A percentile compares a stretch with the other conserved stretches of the same genome.
phyloP scores from a whole-genome alignment of 345 rosid genomes.

The Eucalyptus microcorys region DNA sequence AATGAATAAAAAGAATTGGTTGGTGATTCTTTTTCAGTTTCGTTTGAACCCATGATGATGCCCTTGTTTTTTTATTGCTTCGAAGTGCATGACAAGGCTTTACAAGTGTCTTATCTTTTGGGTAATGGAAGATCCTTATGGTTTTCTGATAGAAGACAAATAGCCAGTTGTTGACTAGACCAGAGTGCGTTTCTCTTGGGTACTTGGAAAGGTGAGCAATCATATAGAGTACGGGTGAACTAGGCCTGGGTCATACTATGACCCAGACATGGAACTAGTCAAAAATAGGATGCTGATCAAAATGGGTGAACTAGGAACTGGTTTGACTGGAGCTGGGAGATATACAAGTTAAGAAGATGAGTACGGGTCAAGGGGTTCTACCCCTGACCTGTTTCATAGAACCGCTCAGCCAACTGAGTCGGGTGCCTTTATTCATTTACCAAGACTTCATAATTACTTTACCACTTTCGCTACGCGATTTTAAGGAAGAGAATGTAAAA shows the following conservation, averaged over 20 bases:
- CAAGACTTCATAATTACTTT: not conserved
- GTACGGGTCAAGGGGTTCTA: not conserved
- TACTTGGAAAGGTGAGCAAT: not conserved
- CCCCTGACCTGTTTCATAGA: not conserved
- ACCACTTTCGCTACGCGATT: not conserved
- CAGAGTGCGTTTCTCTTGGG: not conserved
- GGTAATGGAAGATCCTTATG: not conserved
- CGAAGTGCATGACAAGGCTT: not conserved
- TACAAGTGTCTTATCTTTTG: not conserved
- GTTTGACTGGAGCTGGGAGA: not conserved
- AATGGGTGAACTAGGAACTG: not conserved
- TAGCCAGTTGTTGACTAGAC: not conserved
- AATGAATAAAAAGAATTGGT: not conserved
- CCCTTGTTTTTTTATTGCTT: not conserved
- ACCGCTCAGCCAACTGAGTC: not conserved
- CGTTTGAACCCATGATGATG: not conserved
- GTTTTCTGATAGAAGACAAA: not conserved
- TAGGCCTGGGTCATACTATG: not conserved
- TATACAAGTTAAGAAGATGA: not conserved
- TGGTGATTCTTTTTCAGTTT: not conserved
- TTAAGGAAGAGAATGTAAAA: not conserved
- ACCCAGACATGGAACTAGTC: not conserved
- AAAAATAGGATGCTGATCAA: not conserved
- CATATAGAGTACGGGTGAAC: not conserved
- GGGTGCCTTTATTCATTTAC: not conserved